phyloP scores from a whole-genome alignment of 2,329 filamentous ascomycete genomes.

The Paraphaeosphaeria sporulosa region DNA sequence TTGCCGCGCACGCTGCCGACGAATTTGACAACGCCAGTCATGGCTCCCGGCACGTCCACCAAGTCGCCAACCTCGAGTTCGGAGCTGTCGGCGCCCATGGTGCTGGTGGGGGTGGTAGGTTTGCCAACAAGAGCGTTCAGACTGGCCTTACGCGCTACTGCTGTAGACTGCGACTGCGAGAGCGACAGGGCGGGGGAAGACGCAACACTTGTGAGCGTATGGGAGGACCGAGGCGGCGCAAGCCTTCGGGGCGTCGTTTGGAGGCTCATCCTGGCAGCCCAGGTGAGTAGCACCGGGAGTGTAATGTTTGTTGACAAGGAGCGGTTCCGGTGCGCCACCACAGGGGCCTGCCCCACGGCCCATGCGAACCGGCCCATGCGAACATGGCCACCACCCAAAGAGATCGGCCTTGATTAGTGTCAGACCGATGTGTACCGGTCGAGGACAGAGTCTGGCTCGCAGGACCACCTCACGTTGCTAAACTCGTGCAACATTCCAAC shows the following conservation, averaged over 20 bases:
- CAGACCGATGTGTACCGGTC: not conserved
- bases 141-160: conserved; percentile 73
- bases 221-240: conserved; percentile 47
- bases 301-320: conserved; percentile 16
- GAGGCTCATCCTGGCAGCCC: conserved; percentile 44
- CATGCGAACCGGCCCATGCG: not conserved
- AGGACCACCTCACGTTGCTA: not conserved
- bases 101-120: conserved; percentile 51
- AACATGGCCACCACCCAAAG: not conserved
- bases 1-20: conserved; percentile 87
- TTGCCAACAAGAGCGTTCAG: conserved; percentile 70
- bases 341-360: conserved; percentile 4
- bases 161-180: conserved; percentile 50
- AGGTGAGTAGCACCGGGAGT: conserved; percentile 8
- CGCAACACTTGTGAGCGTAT: conserved; percentile 46
- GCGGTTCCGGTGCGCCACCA: conserved; percentile 2
- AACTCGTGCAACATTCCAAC: not conserved
- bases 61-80: conserved; percentile 78
- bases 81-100: conserved; percentile 55
- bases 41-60: conserved; percentile 92
- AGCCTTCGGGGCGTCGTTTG: conserved; percentile 54
- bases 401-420: not conserved
- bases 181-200: conserved; percentile 54
- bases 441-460: not conserved
- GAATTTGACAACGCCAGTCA: conserved; percentile 90